Evolutionary conservation across 768 basidiomycete genomes (phyloP).

Genomic region (Lactarius hengduanensis): DNA sequence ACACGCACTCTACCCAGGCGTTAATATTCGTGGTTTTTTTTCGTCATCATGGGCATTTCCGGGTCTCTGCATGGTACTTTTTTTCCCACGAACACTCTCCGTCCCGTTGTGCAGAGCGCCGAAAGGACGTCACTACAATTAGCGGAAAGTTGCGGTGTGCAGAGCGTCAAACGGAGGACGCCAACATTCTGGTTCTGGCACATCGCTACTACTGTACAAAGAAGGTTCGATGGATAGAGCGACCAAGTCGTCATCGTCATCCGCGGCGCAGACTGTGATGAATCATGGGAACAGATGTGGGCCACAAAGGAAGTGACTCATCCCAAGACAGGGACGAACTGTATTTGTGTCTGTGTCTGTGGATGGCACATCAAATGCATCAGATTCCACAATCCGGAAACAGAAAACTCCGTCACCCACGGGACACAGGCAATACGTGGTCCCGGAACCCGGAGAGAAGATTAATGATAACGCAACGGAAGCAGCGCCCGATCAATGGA

Average conservation of each 20-base stretch:
- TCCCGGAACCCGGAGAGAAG: background rate
- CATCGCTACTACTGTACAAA: background rate
- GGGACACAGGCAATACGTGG: background rate
- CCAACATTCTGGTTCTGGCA: background rate
- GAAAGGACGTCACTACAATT: background rate
- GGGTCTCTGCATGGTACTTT: background rate
- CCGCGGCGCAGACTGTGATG: background rate
- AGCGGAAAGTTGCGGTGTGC: background rate
- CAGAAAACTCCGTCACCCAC: constrained; percentile 2
- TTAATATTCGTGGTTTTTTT: too few species aligned
- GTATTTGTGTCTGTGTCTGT: background rate
- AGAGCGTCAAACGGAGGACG: background rate
- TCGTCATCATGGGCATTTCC: background rate
- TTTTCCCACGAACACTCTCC: background rate
- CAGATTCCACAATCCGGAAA: background rate
- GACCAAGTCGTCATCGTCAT: background rate
- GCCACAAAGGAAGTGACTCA: constrained; percentile 6
- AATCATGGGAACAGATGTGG: constrained; percentile 1
- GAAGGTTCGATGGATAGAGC: background rate
- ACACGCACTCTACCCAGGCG: background rate
- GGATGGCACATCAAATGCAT: background rate
- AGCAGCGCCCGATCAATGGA: constrained; percentile 1
- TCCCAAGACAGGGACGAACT: background rate
- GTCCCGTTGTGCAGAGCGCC: background rate
- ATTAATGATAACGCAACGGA: background rate